Base-by-base conservation (phyloP, 2,329 filamentous ascomycete species). In the Verticillium longisporum region DNA sequence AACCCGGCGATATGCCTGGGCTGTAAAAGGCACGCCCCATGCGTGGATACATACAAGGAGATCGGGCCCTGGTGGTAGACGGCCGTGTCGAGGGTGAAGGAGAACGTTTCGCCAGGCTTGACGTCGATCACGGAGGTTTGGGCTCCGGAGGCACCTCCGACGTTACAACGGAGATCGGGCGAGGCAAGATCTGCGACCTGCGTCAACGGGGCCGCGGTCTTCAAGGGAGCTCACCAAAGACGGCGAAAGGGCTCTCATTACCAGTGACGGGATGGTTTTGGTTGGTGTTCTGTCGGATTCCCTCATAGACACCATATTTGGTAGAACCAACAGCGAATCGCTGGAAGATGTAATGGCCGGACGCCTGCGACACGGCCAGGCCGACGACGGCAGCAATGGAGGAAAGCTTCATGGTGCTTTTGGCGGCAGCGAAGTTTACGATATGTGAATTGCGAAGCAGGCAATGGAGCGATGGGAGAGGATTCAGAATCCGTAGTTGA, bases 51-150 rank as follows among this genome's bases (percentile, higher is more conserved):
- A 50, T 64, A 74, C 71, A 75, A 66, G 2, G 73, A 75, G 60
- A 72, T 70, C 3, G 74, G 73, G 1, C 74, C 74, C 63, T 76
- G 73, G 66, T 76, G 74, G 63, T 76, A 76, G 50, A 76, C 74
- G 31, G 74, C 70, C 66, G 67, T 69, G 63, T 76, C 74, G n/a
- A 71, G 68, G 13, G 69, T 72, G 67, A 75, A 76, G 60, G 70
- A 73, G 65, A 76, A 75, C 14, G 66, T 26, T 57, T 73, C 68
- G 1, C 74, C 74, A 10, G 73, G 73, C 54, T 69, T 70, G 61
- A 73, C 66, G 10, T 65, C 65, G 45, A 70, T 66, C 2, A 74
- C 74, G n/a, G 71, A 64, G 4, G 73, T 75, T 56, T 60, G 60
- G 18, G 66, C 67, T 9, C 72, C 72, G 33, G 66, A 62, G 53